Evolutionary conservation across 495 filamentous ascomycete genomes (phyloP), one percentile per base, ranked within the genome.

Genomic region (Xylaria castorea): DNA sequence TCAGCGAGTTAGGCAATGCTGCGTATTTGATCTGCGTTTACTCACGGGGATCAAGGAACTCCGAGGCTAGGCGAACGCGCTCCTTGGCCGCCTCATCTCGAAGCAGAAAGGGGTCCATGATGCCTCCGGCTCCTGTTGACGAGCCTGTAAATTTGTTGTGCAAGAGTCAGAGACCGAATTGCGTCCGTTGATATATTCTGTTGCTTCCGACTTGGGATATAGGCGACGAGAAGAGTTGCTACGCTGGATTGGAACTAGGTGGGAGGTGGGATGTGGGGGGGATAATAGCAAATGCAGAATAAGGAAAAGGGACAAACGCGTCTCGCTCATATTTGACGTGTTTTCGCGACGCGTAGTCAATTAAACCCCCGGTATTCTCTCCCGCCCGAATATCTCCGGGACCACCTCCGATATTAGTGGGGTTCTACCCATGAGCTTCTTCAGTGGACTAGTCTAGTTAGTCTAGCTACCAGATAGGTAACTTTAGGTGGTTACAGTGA

Each of bases 31-130:
- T 30, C 20, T 51, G 32, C 16, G 60, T 22, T 6, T 3, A 83
- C 90, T 73, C 86, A 95, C 92, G 89, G 38, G 94, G 94, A 84
- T 96, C 93, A 48, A 97, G 89, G 80, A 97, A 97, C 76, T 96
- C 94, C 71, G 89, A 86, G 36, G 93, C 93, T 71, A 91, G 88
- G 75, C 93, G 91, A 80, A 97, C 87, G 73, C 93, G 91, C 83
- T 96, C 91, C 74, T 89, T 87, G 74, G 91, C 89, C 73, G 90
- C 91, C 83, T 96, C 93, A 87, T 97, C 94, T 78, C 91, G 89
- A 78, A 95, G 89, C 77, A 89, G 89, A 73, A 88, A 80, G 74
- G 84, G 87, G 70, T 94, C 92, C 93, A 97, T 97, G 72, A 76
- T 80, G 78, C 61, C 71, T 73, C 42, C 38, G 64, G 51, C 46